Conservation (phyloP, 495 filamentous ascomycete genomes). For the Daldinia grandis region DNA sequence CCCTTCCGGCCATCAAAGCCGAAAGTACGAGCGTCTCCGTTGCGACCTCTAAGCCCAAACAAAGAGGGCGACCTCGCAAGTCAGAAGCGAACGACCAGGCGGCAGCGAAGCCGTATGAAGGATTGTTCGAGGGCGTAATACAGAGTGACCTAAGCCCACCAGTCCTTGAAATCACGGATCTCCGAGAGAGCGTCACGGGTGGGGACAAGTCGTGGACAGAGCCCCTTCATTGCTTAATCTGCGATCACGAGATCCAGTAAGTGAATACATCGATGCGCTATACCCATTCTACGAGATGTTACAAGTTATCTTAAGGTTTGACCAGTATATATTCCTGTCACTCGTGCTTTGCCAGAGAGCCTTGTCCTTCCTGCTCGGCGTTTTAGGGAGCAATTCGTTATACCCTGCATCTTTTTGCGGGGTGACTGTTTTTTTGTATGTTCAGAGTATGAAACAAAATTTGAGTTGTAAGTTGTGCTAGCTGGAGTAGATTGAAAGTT, state of each 20-base stretch:
- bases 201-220: slow-evolving; percentile 59
- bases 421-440: slow-evolving; percentile 26
- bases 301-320: background rate
- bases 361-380: slow-evolving; percentile 32
- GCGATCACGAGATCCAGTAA: slow-evolving; percentile 50
- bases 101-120: slow-evolving; percentile 52
- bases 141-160: slow-evolving; percentile 48
- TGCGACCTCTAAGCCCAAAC: slow-evolving; percentile 29
- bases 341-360: slow-evolving; percentile 17
- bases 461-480: background rate
- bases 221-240: slow-evolving; percentile 54
- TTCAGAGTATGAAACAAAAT: background rate
- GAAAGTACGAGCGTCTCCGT: slow-evolving; percentile 23
- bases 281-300: background rate
- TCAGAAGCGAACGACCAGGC: slow-evolving; percentile 43
- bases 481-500: slow-evolving; percentile 16
- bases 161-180: slow-evolving; percentile 53
- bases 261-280: background rate
- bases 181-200: slow-evolving; percentile 51
- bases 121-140: slow-evolving; percentile 53
- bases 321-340: slow-evolving; percentile 19
- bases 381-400: slow-evolving; percentile 31
- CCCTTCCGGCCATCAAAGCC: slow-evolving; percentile 22
- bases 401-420: slow-evolving; percentile 43
- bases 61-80: slow-evolving; percentile 46